These are phyloP conservation scores for Phlyctochytrium arcticum DNA, from an alignment of 192 early-diverging fungal species.

Conservation along the genomic window DNA sequence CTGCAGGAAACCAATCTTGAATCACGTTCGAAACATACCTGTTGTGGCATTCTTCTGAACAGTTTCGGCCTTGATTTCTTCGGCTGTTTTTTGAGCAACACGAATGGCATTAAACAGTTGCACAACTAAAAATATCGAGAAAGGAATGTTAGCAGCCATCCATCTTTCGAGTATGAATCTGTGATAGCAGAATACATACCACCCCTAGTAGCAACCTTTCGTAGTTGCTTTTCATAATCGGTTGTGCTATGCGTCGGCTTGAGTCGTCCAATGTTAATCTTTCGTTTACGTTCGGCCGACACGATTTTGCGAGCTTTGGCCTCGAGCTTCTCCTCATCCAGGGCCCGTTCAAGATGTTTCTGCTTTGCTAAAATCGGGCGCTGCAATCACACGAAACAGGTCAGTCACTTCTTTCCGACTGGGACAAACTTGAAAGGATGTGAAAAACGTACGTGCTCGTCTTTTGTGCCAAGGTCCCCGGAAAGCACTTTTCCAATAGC, in stretches of 20 bases:
- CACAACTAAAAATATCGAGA: slow-evolving; percentile 62
- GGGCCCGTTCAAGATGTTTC: slow-evolving; percentile 69
- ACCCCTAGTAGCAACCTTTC: slow-evolving; percentile 88
- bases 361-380: slow-evolving; percentile 82
- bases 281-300: slow-evolving; percentile 64
- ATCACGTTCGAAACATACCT: not conserved
- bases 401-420: not conserved
- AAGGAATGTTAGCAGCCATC: not conserved
- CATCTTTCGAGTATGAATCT: slow-evolving; percentile 1
- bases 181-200: slow-evolving; percentile 42
- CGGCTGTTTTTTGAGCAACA: slow-evolving; percentile 76
- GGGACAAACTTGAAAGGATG: too few relatives aligned
- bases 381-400: not conserved
- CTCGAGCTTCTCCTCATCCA: slow-evolving; percentile 83
- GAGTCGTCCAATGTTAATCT: slow-evolving; percentile 65
- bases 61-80: slow-evolving; percentile 57
- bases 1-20: not conserved
- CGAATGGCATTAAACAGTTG: slow-evolving; percentile 93
- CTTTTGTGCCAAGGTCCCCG: slow-evolving; percentile 38
- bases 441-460: slow-evolving; percentile 28
- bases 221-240: slow-evolving; percentile 84
- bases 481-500: slow-evolving; percentile 68
- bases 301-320: slow-evolving; percentile 76
- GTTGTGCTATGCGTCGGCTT: slow-evolving; percentile 69
- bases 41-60: slow-evolving; percentile 30